phyloP scores from a whole-genome alignment of 164 flowering plant genomes.

The Piper betle region DNA sequence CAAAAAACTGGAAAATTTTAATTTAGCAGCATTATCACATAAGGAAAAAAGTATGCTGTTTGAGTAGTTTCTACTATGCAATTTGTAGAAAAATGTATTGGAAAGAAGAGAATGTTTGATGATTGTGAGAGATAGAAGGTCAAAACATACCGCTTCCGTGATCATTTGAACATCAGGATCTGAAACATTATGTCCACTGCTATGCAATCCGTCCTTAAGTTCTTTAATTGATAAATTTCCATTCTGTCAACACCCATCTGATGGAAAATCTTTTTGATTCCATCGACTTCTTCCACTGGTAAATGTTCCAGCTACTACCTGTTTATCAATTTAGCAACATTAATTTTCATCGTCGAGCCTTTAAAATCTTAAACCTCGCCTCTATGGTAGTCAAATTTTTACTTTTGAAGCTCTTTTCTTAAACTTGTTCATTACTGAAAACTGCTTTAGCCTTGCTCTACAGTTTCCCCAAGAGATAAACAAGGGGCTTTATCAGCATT shows the following conservation, averaged over 20 bases:
- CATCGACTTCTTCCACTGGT: conserved; percentile 49
- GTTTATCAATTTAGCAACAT: not conserved
- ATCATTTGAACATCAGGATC: conserved; percentile 59
- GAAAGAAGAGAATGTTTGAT: too few relatives aligned
- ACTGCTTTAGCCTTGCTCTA: conserved; percentile 63
- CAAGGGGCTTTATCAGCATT: conserved; percentile 29
- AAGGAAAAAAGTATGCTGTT: too few relatives aligned
- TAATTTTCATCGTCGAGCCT: too few relatives aligned
- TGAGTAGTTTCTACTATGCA: too few relatives aligned
- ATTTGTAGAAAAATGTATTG: too few relatives aligned
- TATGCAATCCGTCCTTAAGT: conserved; percentile 44
- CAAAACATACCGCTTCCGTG: conserved; percentile 57
- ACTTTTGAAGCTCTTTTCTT: conserved; percentile 78
- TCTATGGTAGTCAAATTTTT: conserved; percentile 6
- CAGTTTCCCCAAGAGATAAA: conserved; percentile 54
- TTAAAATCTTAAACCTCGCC: not conserved
- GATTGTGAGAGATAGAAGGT: too few relatives aligned
- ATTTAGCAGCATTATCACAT: too few relatives aligned
- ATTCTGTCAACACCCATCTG: conserved; percentile 76
- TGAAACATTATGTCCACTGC: conserved; percentile 43
- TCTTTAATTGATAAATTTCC: conserved; percentile 62
- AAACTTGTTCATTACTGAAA: conserved; percentile 73
- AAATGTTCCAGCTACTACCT: conserved; percentile 77
- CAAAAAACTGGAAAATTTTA: too few relatives aligned
- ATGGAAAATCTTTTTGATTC: conserved; percentile 43